phyloP scores from a whole-genome alignment of 192 early-diverging fungal genomes.

The Entophlyctis luteolus region DNA sequence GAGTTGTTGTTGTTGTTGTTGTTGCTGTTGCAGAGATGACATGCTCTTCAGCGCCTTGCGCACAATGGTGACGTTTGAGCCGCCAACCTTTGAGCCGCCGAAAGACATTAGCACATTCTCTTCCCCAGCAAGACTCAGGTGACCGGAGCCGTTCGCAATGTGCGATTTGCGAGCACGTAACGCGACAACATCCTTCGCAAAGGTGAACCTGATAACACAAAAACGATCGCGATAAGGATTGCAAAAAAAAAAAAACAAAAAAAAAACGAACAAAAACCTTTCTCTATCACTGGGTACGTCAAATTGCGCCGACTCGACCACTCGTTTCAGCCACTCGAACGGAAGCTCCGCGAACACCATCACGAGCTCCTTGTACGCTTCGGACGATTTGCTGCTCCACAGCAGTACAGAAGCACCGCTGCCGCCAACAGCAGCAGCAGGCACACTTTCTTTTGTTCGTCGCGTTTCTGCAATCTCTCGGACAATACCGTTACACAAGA shows the following conservation, averaged over 20 bases:
- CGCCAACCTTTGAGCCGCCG: slow-evolving; percentile 38
- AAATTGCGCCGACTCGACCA: slow-evolving; percentile 53
- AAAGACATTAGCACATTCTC: slow-evolving; percentile 61
- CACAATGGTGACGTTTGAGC: slow-evolving; percentile 50
- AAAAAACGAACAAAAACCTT: slow-evolving; percentile 49
- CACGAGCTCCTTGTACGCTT: slow-evolving; percentile 51
- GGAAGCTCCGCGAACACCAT: slow-evolving; percentile 50
- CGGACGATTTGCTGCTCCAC: slow-evolving; percentile 48
- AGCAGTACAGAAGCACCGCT: slow-evolving; percentile 32
- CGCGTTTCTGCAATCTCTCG: slow-evolving; percentile 40
- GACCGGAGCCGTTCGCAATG: slow-evolving; percentile 40
- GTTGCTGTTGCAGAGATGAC: neutral
- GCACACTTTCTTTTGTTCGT: too few relatives aligned
- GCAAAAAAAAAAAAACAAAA: slow-evolving; percentile 3
- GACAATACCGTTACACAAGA: slow-evolving; percentile 48
- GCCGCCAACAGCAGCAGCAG: too few relatives aligned
- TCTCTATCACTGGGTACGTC: slow-evolving; percentile 58
- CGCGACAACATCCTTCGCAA: slow-evolving; percentile 55
- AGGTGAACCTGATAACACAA: slow-evolving; percentile 49
- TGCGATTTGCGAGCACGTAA: slow-evolving; percentile 30
- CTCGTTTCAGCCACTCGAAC: slow-evolving; percentile 61
- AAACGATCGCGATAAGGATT: neutral
- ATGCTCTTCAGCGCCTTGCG: slow-evolving; percentile 44
- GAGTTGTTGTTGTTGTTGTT: slow-evolving; percentile 21
- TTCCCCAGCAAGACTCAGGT: too few relatives aligned